These are phyloP conservation scores for Lactifluus pinguis DNA, from an alignment of 768 basidiomycete species.

Conservation along the genomic window DNA sequence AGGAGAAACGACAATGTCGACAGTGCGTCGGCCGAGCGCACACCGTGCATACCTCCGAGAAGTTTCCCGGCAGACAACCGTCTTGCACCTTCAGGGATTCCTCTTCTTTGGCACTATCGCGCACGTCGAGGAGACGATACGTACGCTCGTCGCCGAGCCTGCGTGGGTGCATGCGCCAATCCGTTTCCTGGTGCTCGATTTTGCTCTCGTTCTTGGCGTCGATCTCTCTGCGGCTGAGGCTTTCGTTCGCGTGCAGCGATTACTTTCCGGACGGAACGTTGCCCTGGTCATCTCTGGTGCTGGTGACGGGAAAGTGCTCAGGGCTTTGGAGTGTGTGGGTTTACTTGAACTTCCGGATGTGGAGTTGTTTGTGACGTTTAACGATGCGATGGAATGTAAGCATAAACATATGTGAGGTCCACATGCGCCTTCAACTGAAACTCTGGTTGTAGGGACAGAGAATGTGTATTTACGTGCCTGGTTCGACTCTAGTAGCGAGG, in stretches of 20 bases:
- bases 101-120: conserved; percentile 92
- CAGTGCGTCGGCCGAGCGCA: conserved; percentile 79
- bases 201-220: conserved; percentile 78
- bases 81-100: conserved; percentile 84
- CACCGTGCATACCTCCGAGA: conserved; percentile 89
- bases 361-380: conserved; percentile 72
- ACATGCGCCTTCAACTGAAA: background rate
- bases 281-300: conserved; percentile 83
- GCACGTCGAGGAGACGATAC: conserved; percentile 80
- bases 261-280: conserved; percentile 68
- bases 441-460: conserved; percentile 69
- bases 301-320: conserved; percentile 53
- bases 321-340: conserved; percentile 69
- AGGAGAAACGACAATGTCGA: conserved; percentile 79
- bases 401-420: conserved; percentile 4
- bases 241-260: conserved; percentile 80
- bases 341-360: conserved; percentile 71
- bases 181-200: conserved; percentile 84
- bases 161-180: conserved; percentile 69
- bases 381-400: conserved; percentile 90
- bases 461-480: conserved; percentile 83
- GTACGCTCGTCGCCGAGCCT: conserved; percentile 59
- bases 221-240: conserved; percentile 96
- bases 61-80: conserved; percentile 83
- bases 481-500: conserved; percentile 58